Evolutionary conservation across 2,329 filamentous ascomycete genomes (phyloP), one percentile per base, ranked within the genome.

Genomic region (Scleromitrula shiraiana): DNA sequence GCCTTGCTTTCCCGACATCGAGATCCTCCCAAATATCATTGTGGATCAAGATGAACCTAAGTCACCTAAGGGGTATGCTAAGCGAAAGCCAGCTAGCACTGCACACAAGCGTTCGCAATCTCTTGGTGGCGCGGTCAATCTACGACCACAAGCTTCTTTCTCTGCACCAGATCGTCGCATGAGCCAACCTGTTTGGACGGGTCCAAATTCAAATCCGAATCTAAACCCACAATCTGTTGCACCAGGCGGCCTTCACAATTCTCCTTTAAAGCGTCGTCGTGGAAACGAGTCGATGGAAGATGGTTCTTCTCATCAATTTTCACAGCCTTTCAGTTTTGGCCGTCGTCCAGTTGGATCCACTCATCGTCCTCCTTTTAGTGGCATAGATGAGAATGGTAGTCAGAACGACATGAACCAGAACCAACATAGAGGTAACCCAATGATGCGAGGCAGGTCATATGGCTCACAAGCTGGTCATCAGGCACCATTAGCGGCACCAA

Each of bases 1-100:
- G 38, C 56, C 62, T 4, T 62, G 59, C 30, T 68, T 69, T 46
- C 67, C 67, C 0, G 67, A 69, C 44, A 63, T 69, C 33, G 67
- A 69, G 46, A 62, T 69, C 37, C 56, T 69, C 8, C 67, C 67
- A 1, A 67, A 67, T 26, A 63, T 65, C 29, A 46, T 55, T 7
- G 54, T 59, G 2, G 58, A 63, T 19, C 42, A 55, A 19, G 56
- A 62, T 0, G 57, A 61, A 36, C 51, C 58, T 1, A 60, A 61
- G 32, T 58, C 59, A 2, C 56, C 61, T 1, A 64, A 62, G 43
- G 58, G 56, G 10, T 60, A 59, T 33, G 49, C 54, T 0, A 62
- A 59, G 53, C 51, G 57, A 41, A 48, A 46, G 15, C 17, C 46
- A 23, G 42, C 43, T 45, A 32, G 36, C 38, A 35, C 37, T 24